phyloP scores from a whole-genome alignment of 2,329 filamentous ascomycete genomes.

The Bipolaris sorokiniana region DNA sequence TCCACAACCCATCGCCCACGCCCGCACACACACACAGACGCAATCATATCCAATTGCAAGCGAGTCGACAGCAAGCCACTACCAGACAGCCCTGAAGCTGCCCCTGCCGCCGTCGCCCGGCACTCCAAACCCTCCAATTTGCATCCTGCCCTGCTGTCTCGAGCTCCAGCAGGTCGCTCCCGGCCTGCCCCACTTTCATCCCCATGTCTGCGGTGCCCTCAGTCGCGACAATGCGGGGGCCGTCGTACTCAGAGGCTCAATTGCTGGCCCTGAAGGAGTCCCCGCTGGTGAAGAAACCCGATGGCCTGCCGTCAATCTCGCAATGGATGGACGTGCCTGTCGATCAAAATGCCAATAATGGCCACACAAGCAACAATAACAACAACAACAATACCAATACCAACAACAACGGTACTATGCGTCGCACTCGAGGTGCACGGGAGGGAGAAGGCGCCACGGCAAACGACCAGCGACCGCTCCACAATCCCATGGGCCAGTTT shows the following conservation, averaged over 20 bases:
- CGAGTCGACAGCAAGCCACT: constrained; percentile 25
- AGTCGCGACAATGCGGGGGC: constrained; percentile 38
- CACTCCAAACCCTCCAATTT: constrained; percentile 12
- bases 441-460: constrained; percentile 35
- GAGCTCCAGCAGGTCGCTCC: constrained; percentile 8
- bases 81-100: constrained; percentile 26
- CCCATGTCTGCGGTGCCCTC: constrained; percentile 14
- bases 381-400: constrained; percentile 22
- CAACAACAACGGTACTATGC: constrained; percentile 32
- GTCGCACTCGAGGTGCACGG: constrained; percentile 33
- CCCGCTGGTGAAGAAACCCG: constrained; percentile 81
- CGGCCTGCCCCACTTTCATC: constrained; percentile 25
- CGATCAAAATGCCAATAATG: constrained; percentile 37
- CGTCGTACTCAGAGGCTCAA: constrained; percentile 73
- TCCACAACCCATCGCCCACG: constrained; percentile 20
- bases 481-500: constrained; percentile 48
- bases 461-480: constrained; percentile 39
- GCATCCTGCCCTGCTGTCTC: constrained; percentile 1
- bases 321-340: constrained; percentile 88
- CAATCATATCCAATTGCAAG: constrained; percentile 21
- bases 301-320: constrained; percentile 79
- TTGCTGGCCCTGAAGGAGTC: constrained; percentile 79
- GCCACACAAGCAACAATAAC: constrained; percentile 31
- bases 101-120: constrained; percentile 16
- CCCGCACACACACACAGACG: constrained; percentile 20